These are phyloP conservation scores for Echinochloa phyllopogon DNA, from an alignment of 176 grass and related monocot species.

Conservation along the genomic window DNA sequence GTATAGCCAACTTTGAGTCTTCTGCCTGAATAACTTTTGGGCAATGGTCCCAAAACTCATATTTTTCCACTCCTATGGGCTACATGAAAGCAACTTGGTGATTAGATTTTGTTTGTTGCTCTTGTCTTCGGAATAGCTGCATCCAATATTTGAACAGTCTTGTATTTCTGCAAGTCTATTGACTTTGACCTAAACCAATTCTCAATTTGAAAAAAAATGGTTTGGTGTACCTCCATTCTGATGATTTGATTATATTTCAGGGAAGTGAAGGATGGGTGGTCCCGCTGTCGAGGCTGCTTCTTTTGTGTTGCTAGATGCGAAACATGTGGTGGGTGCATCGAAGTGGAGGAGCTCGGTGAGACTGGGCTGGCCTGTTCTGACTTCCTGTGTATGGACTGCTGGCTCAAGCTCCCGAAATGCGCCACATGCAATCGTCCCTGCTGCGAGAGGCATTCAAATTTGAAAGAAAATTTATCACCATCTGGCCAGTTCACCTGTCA, in stretches of 20 bases:
- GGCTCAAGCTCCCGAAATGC: conserved; percentile 80
- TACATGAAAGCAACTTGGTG: conserved; percentile 44
- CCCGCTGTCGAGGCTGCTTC: conserved; percentile 69
- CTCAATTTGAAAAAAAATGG: neutral
- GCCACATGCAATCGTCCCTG: conserved; percentile 82
- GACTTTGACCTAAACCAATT: conserved; percentile 41
- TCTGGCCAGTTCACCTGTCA: conserved; percentile 66
- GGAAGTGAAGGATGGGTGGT: conserved; percentile 45
- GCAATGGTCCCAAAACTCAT: conserved; percentile 21
- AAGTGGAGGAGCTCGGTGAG: conserved; percentile 51
- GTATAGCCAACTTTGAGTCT: conserved; percentile 37
- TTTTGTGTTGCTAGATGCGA: conserved; percentile 90
- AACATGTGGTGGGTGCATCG: conserved; percentile 79
- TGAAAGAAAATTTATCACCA: conserved; percentile 35
- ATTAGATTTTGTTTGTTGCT: conserved; percentile 43
- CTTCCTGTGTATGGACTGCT: conserved; percentile 78
- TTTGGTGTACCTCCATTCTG: conserved; percentile 35
- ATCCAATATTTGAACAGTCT: conserved; percentile 26
- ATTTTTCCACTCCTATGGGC: conserved; percentile 10
- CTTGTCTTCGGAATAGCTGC: conserved; percentile 38
- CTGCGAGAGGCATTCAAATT: conserved; percentile 59
- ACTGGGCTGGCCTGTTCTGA: conserved; percentile 67
- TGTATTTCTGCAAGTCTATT: conserved; percentile 28
- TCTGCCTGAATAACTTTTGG: conserved; percentile 30
- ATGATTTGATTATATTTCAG: conserved; percentile 62